Evolutionary conservation across 2,329 filamentous ascomycete species (phyloP).

Genomic region (Fusarium proliferatum): DNA sequence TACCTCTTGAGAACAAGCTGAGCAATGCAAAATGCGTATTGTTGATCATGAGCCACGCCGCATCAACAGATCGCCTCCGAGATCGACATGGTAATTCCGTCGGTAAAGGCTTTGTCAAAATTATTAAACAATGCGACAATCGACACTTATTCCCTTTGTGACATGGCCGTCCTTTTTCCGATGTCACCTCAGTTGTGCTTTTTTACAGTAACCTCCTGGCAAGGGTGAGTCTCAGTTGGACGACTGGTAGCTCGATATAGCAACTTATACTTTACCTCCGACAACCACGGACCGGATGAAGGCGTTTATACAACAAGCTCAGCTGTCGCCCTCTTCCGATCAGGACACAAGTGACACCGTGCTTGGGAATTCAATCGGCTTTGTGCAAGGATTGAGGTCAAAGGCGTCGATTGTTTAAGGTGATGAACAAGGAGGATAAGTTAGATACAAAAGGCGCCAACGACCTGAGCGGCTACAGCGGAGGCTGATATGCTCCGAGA

Average conservation of each 20-base stretch:
- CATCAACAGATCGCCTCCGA: constrained; percentile 14
- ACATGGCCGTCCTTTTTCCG: neutral
- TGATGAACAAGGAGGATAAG: neutral
- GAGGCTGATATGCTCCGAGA: constrained; percentile 4
- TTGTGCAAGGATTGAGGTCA: constrained; percentile 30
- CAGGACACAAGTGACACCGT: constrained; percentile 27
- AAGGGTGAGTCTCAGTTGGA: constrained; percentile 27
- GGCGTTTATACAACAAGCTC: constrained; percentile 28
- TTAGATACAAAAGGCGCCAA: neutral
- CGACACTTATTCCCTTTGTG: constrained; percentile 1
- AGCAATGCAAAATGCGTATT: constrained; percentile 6
- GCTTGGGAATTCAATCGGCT: constrained; percentile 21
- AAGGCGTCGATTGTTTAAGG: constrained; percentile 24
- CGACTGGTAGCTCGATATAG: constrained; percentile 38
- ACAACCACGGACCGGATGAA: constrained; percentile 10
- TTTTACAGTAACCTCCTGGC: constrained; percentile 1
- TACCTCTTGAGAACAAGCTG: constrained; percentile 13
- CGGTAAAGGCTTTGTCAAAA: constrained; percentile 21
- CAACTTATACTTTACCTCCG: constrained; percentile 32
- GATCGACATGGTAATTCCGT: constrained; percentile 29
- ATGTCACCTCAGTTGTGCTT: constrained; percentile 23
- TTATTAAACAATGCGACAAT: constrained; percentile 24
- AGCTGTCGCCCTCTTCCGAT: constrained; percentile 10
- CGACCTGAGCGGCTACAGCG: constrained; percentile 6
- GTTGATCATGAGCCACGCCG: constrained; percentile 15